Evolutionary conservation across 129 eudicot species (phyloP).

Genomic region (Chrysanthemum lavandulifolium): DNA sequence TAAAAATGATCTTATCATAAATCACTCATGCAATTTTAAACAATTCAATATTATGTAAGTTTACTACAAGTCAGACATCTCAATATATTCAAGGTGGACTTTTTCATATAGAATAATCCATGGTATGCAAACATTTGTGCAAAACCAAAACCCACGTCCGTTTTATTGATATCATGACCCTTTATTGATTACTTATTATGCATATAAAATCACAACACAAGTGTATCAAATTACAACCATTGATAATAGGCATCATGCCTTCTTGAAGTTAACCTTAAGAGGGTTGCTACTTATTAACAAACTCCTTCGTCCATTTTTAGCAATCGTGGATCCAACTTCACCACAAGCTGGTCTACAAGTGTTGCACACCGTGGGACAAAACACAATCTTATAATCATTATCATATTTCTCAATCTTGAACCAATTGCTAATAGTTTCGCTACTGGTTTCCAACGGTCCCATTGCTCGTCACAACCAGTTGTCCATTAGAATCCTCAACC

Average conservation of each 20-base stretch:
- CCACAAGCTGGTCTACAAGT: constrained; percentile 17
- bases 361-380: constrained; percentile 17
- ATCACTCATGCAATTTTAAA: too few species aligned
- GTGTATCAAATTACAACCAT: too few species aligned
- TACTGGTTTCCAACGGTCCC: constrained; percentile 33
- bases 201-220: too few species aligned
- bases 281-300: background rate
- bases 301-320: constrained; percentile 11
- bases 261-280: constrained; percentile 8
- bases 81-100: too few species aligned
- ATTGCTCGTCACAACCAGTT: constrained; percentile 29
- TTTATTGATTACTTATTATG: too few species aligned
- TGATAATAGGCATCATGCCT: background rate
- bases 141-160: too few species aligned
- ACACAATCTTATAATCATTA: constrained; percentile 17
- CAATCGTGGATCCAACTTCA: constrained; percentile 9
- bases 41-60: too few species aligned
- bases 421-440: constrained; percentile 21
- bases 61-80: too few species aligned
- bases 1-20: too few species aligned
- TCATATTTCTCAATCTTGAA: constrained; percentile 23
- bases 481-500: constrained; percentile 27
- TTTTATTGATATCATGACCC: too few species aligned
- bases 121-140: too few species aligned
- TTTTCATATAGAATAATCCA: too few species aligned